Base-by-base conservation (phyloP, 257 asterid genomes). In the Lantana camara region DNA sequence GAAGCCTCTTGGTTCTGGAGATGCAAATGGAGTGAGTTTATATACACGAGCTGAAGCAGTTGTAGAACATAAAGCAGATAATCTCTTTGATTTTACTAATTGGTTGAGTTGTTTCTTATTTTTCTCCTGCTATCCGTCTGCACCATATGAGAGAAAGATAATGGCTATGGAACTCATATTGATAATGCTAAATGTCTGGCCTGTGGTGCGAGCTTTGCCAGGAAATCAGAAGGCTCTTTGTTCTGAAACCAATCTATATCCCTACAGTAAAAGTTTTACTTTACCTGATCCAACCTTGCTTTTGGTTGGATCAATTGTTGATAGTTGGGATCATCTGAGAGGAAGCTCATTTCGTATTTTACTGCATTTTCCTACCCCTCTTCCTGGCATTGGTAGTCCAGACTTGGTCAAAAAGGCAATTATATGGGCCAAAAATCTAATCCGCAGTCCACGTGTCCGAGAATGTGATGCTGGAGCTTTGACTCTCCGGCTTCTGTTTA, bases 391-490 rank as follows among this genome's bases (percentile, higher is more conserved):
- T 49, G 34, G 48, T 74, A 74, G 75, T 63, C 82, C 90, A 23
- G 80, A 71, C 62, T 66, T 73, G 79, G 95, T 85, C 46, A 65
- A 54, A 37, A 78, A 77, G 73, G 84, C 89, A 72, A 76, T 93
- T 77, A 67, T 73, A 52, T 90, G 96, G 99, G 94, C 97, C 23
- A 93, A 90, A 86, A 84, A 83, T 74, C 82, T 93, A 57, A 75
- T 90, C 35, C 83, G 94, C 74, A 90, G 97, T 67, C 97, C 99
- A 66, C 99, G 99, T 34, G 99, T 93, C 44, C 77, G 99, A 72
- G 99, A 93, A 82, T 80, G 94, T 81, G 99, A 93, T 78, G 99
- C 99, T 68, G 99, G 99, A 60, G 97, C 99, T 71, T 88, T 93
- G 71, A 83, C 93, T 60, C 73, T 90, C 50, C 87, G 95, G 40